Evolutionary conservation across 139 green algal genomes (phyloP), one percentile per base, ranked within the genome.

Genomic region (Tetraselmis striata): DNA sequence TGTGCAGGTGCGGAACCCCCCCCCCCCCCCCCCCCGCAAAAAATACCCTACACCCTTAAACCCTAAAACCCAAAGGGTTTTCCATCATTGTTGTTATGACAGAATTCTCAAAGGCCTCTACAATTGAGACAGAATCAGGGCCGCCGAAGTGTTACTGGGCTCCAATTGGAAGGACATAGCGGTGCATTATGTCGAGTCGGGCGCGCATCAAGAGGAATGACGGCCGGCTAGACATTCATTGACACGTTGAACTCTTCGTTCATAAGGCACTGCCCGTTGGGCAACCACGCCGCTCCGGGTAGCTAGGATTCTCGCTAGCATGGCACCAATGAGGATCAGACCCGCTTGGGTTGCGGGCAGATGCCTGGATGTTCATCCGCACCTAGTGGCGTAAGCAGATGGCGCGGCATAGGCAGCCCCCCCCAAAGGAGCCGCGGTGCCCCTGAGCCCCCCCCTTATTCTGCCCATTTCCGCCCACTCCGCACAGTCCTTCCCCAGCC

Each of bases 401-500:
- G 18, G 45, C 5, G 11, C 11, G 11, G 5, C 18, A 67, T 67
- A 67, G 11, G 5, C 45, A 67, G 11, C 18, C 45, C 5, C 45
- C 18, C 45, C 5, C 45, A 67, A 5, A 67, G 45, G 45, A 18
- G 5, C 45, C 18, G 5, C 45, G 18, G 11, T 67, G 45, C 5
- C 45, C 45, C 5, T 67, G 11, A 67, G 11, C 45, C 45, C 18
- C 45, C 45, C 45, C 45, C 18, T 67, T n/a, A n/a, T n/a, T n/a
- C 45, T 67, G 45, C 45, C 11, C 45, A 67, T 25, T 67, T 18
- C 5, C 5, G 5, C 45, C 18, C 45, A 25, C 11, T 67, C 45
- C 5, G 18, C 45, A 18, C 5, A n/a, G 1, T 1, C 87, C 76
- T 98, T 97, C 88, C 91, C 95, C 23, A 80, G 86, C 2, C 92